Evolutionary conservation across 176 grass and related monocot species (phyloP), one percentile per base, ranked within the genome.

Genomic region (Lolium perenne): DNA sequence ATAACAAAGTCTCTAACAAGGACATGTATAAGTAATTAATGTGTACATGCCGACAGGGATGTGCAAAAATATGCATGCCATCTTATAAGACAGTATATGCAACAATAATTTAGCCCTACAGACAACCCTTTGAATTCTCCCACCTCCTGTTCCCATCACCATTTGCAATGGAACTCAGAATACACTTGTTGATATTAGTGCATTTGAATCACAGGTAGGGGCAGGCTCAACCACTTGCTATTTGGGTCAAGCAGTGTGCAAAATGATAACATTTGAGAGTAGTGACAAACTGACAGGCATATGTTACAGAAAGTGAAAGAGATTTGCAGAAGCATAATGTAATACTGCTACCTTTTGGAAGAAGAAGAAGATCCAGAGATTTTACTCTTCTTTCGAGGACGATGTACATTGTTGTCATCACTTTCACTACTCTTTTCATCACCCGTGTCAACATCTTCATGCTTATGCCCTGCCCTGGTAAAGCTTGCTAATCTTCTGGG

Each of bases 401-500:
- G 15, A 15, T 16, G 65, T 54, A 50, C 75, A 80, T 80, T 56
- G 14, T 40, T 87, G 4, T 38, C 48, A 67, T 57, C 66, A 49
- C 74, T 22, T 70, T 82, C 68, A 13, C 51, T 10, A 21, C 23
- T 26, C 13, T 55, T 63, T 63, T 63, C 50, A 45, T 81, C 77
- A 81, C 35, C 79, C 14, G 29, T 54, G 38, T 62, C 67, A 51
- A 17, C 22, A 63, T 76, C 64, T 82, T 22, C 38, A 6, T 69
- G n/a, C 10, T 86, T 57, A 60, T 43, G 55, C 3, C 73, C 49
- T 86, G 58, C 35, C 50, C 87, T 92, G 58, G 84, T 86, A 74
- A 74, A 47, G 25, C 38, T 74, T 11, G 79, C 87, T 65, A 92
- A 74, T 53, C 83, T 85, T 86, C 49, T 89, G 74, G 86, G 90